These are phyloP conservation scores for Xylariaceae sp. DNA, from an alignment of 2,329 filamentous ascomycete species.

Conservation along the genomic window DNA sequence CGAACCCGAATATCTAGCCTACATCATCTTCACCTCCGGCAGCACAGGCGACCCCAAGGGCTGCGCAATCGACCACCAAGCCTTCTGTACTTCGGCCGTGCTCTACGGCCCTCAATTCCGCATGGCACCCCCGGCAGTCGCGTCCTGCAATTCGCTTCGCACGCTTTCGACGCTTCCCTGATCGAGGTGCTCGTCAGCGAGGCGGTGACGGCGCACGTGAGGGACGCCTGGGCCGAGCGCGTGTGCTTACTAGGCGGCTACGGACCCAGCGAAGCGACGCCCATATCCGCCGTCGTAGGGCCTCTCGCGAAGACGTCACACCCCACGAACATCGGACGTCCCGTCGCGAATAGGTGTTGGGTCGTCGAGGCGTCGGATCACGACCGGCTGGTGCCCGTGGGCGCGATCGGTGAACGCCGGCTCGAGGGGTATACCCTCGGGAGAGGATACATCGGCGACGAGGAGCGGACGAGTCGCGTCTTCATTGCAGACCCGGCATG, in stretches of 20 bases:
- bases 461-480: constrained; percentile 1
- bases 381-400: constrained; percentile 5
- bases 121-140: background rate
- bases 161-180: constrained; percentile 9
- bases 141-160: constrained; percentile 9
- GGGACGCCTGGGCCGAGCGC: too few relatives aligned
- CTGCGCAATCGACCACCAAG: constrained; percentile 2
- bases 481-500: constrained; percentile 6
- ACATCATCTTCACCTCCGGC: constrained; percentile 12
- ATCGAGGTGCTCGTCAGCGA: background rate
- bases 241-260: too few relatives aligned
- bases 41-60: constrained; percentile 8
- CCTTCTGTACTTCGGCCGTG: constrained; percentile 4
- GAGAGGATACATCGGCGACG: constrained; percentile 8
- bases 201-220: too few relatives aligned
- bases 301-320: too few relatives aligned
- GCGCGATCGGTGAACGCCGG: constrained; percentile 6
- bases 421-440: constrained; percentile 5
- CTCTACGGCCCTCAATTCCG: background rate
- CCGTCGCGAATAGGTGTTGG: too few relatives aligned
- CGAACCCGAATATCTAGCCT: background rate
- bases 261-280: too few relatives aligned
- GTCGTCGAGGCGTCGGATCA: constrained; percentile 4
- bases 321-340: too few relatives aligned
- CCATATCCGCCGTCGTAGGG: too few relatives aligned